Evolutionary conservation across 768 basidiomycete genomes (phyloP).

Genomic region (Trametes villosa): DNA sequence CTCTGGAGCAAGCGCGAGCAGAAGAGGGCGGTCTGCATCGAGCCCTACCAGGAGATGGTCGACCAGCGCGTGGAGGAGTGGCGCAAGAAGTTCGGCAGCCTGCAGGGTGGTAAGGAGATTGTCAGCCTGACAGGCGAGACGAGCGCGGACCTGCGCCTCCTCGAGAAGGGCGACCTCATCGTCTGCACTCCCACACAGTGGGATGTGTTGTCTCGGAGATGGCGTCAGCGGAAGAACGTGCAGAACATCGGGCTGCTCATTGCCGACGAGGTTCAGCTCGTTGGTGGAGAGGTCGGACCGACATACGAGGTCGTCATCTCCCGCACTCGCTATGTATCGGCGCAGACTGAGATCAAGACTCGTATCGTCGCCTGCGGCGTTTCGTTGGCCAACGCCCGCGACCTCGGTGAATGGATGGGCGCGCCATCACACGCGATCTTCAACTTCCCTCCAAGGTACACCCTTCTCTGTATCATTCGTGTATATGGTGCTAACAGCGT

Average conservation of each 20-base stretch:
- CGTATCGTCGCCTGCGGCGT: conserved; percentile 95
- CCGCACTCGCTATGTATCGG: conserved; percentile 93
- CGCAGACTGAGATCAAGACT: conserved; percentile 90
- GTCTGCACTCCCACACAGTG: conserved; percentile 96
- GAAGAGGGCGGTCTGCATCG: conserved; percentile 89
- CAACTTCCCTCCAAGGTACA: conserved; percentile 93
- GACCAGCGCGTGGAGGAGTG: conserved; percentile 89
- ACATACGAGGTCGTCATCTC: conserved; percentile 97
- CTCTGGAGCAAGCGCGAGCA: conserved; percentile 89
- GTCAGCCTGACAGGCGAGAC: conserved; percentile 94
- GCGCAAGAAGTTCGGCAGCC: conserved; percentile 75
- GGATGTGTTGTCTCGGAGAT: conserved; percentile 92
- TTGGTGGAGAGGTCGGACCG: conserved; percentile 94
- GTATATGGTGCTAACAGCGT: conserved; percentile 8
- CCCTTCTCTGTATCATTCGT: neutral
- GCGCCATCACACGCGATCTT: conserved; percentile 93
- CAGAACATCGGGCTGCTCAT: conserved; percentile 92
- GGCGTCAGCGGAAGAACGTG: conserved; percentile 97
- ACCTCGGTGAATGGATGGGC: conserved; percentile 98
- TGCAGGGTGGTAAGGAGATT: conserved; percentile 94
- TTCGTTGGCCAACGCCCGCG: conserved; percentile 93
- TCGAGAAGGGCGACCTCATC: conserved; percentile 92
- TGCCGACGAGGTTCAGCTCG: conserved; percentile 93
- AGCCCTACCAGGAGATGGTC: conserved; percentile 98
- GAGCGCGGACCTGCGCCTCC: conserved; percentile 83